phyloP scores from a whole-genome alignment of 768 basidiomycete species.

The Saitozyma sp. region DNA sequence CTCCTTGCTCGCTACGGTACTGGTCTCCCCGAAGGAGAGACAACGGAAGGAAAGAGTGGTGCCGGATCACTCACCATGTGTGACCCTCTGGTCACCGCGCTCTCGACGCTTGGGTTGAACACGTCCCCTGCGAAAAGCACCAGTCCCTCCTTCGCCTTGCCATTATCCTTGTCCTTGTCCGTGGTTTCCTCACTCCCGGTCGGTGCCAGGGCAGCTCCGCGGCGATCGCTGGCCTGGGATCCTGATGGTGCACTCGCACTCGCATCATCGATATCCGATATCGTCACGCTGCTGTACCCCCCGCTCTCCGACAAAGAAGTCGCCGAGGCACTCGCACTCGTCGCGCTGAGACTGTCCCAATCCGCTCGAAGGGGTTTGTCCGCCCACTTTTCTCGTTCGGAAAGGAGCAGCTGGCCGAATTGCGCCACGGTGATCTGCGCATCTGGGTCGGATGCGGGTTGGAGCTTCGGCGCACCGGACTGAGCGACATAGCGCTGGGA shows the following conservation, averaged over 20 bases:
- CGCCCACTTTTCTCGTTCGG: conserved; percentile 64
- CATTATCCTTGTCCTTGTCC: conserved; percentile 10
- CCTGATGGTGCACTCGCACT: neutral
- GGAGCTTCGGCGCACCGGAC: conserved; percentile 28
- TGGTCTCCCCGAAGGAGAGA: too few species aligned
- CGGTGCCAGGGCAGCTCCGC: neutral
- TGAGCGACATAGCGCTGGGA: conserved; percentile 64
- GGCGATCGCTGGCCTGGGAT: neutral
- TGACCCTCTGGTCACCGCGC: conserved; percentile 80
- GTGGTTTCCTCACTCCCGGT: neutral
- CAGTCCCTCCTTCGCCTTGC: conserved; percentile 65
- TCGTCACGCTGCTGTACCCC: too few species aligned
- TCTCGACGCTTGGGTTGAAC: conserved; percentile 83
- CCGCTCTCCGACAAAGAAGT: neutral
- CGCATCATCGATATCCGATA: too few species aligned
- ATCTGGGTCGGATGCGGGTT: conserved; percentile 1
- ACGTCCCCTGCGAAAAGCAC: conserved; percentile 85
- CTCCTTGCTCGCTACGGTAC: too few species aligned
- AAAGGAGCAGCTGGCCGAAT: conserved; percentile 71
- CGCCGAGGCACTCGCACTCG: neutral
- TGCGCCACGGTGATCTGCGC: conserved; percentile 84
- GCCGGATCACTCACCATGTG: conserved; percentile 68
- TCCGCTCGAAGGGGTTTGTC: conserved; percentile 28
- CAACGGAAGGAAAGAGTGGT: neutral
- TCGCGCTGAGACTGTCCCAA: neutral